Evolutionary conservation across 2,329 filamentous ascomycete species (phyloP).

Genomic region (Aspergillus sp.): DNA sequence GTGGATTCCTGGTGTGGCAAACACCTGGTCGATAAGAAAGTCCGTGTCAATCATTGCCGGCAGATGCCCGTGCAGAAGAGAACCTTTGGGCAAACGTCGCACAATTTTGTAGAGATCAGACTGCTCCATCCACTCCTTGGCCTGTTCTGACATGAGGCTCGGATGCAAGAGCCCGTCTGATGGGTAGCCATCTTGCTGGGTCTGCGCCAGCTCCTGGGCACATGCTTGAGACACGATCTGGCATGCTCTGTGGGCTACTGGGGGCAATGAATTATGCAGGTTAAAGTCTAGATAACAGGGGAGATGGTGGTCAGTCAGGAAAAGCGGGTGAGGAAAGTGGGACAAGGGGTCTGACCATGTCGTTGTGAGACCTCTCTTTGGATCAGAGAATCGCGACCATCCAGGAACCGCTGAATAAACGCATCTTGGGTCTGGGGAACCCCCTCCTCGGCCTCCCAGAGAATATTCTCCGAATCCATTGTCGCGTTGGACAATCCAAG

Average conservation of each 20-base stretch:
- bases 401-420: constrained; percentile 81
- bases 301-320: constrained; percentile 20
- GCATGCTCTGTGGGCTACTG: constrained; percentile 76
- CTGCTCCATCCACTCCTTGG: constrained; percentile 82
- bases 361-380: constrained; percentile 79
- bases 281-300: constrained; percentile 28
- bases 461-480: constrained; percentile 10
- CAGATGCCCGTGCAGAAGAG: constrained; percentile 73
- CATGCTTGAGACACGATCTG: constrained; percentile 80
- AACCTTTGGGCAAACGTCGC: constrained; percentile 83
- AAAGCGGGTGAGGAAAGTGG: background rate
- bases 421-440: constrained; percentile 63
- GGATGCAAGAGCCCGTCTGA: constrained; percentile 71
- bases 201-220: constrained; percentile 71
- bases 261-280: constrained; percentile 64
- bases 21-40: constrained; percentile 73
- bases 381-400: constrained; percentile 75
- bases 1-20: constrained; percentile 74
- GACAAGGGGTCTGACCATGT: constrained; percentile 63
- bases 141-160: constrained; percentile 91
- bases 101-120: constrained; percentile 87
- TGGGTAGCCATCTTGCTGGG: constrained; percentile 71
- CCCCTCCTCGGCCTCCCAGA: constrained; percentile 47
- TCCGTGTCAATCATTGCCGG: constrained; percentile 90
- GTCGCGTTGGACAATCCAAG: constrained; percentile 3